A percentile compares a stretch with the other conserved stretches of the same genome.
phyloP scores from a whole-genome alignment of 208 protist species.

The Naegleria fowleri region DNA sequence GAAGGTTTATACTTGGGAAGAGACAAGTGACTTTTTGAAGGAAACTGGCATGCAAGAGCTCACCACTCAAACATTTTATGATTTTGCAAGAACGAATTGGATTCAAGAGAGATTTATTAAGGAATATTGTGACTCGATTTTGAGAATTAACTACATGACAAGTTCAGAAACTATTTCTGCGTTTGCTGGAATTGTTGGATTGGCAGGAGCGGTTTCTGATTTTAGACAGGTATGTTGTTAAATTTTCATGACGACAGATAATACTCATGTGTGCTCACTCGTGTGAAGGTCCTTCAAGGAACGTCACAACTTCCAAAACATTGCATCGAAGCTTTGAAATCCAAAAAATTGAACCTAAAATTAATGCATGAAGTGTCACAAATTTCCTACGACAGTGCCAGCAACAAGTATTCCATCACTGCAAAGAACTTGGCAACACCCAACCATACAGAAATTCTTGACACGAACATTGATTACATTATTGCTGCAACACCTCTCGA shows the following conservation, averaged over 20 bases:
- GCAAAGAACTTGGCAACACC: background rate
- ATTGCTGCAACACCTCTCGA: background rate
- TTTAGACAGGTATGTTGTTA: background rate
- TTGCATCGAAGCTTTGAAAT: background rate
- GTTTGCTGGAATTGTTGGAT: background rate
- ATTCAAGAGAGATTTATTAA: background rate
- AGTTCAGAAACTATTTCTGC: background rate
- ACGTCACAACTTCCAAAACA: background rate
- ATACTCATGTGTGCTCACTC: too few species aligned
- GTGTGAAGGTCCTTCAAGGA: background rate
- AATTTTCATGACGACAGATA: too few species aligned
- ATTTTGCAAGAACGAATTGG: background rate
- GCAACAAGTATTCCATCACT: background rate
- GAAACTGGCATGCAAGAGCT: background rate
- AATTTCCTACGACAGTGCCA: background rate
- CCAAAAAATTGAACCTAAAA: background rate
- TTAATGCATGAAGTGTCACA: background rate
- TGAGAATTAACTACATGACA: background rate
- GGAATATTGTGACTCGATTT: background rate
- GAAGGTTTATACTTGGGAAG: background rate
- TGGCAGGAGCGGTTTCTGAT: background rate
- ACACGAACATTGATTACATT: background rate
- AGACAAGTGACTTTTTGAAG: background rate
- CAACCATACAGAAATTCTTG: background rate
- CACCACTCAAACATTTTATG: background rate